phyloP scores from a whole-genome alignment of 140 eudicot species.

The Oenanthe javanica region DNA sequence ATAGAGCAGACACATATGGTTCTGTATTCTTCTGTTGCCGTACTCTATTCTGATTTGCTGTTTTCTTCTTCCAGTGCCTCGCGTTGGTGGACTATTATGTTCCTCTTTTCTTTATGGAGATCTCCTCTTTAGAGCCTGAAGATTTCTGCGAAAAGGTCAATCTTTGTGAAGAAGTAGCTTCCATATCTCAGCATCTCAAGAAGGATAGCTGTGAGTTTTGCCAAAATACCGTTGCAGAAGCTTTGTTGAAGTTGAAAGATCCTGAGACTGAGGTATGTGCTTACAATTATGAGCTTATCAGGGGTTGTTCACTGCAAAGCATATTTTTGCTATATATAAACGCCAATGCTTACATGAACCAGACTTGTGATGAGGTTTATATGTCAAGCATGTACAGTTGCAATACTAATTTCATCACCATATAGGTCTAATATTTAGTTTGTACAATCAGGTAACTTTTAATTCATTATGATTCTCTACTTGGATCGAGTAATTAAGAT shows the following conservation, averaged over 20 bases:
- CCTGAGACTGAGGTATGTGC: slow-evolving; percentile 76
- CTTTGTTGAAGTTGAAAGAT: slow-evolving; percentile 63
- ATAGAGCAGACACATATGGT: not conserved
- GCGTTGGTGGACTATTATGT: slow-evolving; percentile 75
- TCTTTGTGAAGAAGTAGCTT: slow-evolving; percentile 42
- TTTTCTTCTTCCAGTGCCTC: slow-evolving; percentile 48
- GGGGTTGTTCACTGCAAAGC: not conserved
- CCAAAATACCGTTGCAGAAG: slow-evolving; percentile 53
- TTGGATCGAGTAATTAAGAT: not conserved
- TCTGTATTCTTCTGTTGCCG: not conserved
- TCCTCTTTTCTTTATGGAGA: slow-evolving; percentile 71
- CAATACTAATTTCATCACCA: not conserved
- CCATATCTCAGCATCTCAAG: slow-evolving; percentile 21
- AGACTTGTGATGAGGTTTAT: not conserved
- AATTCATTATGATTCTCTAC: not conserved
- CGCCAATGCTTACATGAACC: not conserved
- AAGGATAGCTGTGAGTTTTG: slow-evolving; percentile 60
- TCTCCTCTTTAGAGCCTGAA: slow-evolving; percentile 47
- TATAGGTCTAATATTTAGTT: not conserved
- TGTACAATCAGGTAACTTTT: not conserved
- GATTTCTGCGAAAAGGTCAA: slow-evolving; percentile 62
- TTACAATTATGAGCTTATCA: not conserved
- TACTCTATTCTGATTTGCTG: not conserved
- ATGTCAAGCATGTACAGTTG: not conserved
- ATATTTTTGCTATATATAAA: not conserved